Base-by-base conservation (phyloP, 176 grass and related monocot species). In the Phragmites australis region DNA sequence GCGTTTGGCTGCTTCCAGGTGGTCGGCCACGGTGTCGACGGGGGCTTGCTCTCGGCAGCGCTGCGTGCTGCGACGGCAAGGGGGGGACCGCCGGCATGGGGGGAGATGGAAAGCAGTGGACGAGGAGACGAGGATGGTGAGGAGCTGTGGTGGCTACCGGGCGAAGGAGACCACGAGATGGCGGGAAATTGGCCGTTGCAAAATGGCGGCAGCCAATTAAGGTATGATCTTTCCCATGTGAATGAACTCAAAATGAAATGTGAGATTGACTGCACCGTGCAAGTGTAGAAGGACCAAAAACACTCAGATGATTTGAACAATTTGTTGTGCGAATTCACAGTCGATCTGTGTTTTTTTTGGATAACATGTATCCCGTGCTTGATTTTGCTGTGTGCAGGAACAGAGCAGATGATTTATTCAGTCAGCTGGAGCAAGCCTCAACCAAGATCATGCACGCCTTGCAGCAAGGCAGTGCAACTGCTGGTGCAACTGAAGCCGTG, bases 1-100 rank as follows among this genome's bases (percentile, higher is more conserved):
- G 64, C 73, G 46, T 74, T 89, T 68, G 89, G 84, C 17, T 90
- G 87, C 78, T 94, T 94, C 70, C 87, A 90, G 78, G 73, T 88
- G 64, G 63, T 85, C 18, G 85, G 85, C 32, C 89, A 92, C 68
- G 89, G 81, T n/a, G 72, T 95, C 55, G 50, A 87, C n/a, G 42
- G 10, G 19, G 55, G 61, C 15, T 54, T 90, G 19, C 27, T 88
- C 9, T 64, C 75, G 8, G 72, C 82, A 22, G 79, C 83, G 49
- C 52, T 54, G 1, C 18, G 65, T 23, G 51, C 65, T 53, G 82
- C 66, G 26, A 26, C 6, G 27, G 40, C 26, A 9, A 62, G 41
- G 65, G 39, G 16, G 29, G 64, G 69, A 14, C 61, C 40, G 47
- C 27, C 44, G 52, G 72, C 49, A 41, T 10, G 19, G 54, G 42